These are phyloP conservation scores for Rhodosporidiobolus odoratus DNA, from an alignment of 768 basidiomycete species.

Conservation along the genomic window DNA sequence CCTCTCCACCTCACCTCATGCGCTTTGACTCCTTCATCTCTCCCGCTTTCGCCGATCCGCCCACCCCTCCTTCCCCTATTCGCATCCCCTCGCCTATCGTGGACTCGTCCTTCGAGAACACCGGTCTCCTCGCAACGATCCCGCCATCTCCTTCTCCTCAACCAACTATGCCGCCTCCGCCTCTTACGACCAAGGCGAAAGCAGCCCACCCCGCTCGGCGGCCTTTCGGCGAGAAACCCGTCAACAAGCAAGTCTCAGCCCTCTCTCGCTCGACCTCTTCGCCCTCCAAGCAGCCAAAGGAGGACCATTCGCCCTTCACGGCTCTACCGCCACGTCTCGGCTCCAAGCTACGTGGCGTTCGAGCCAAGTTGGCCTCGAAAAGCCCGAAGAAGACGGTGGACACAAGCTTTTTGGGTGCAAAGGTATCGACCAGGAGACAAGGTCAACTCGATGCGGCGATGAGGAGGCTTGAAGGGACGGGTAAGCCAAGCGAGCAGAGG, in stretches of 20 bases:
- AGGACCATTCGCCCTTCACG: constrained; percentile 28
- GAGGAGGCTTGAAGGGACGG: constrained; percentile 29
- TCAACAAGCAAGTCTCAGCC: constrained; percentile 4
- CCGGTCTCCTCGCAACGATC: background rate
- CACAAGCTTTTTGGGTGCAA: constrained; percentile 12
- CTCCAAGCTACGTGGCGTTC: constrained; percentile 4
- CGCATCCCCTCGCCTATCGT: constrained; percentile 1
- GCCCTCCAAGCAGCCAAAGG: background rate
- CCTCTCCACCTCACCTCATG: background rate
- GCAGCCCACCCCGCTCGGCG: too few relatives aligned
- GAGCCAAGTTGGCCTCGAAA: background rate
- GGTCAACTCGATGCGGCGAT: constrained; percentile 24
- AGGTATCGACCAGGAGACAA: constrained; percentile 15
- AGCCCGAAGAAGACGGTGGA: constrained; percentile 26
- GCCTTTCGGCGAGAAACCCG: constrained; percentile 13
- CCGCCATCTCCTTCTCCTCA: background rate
- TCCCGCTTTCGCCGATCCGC: constrained; percentile 17
- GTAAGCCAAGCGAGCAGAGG: constrained; percentile 17
- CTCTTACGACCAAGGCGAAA: too few relatives aligned
- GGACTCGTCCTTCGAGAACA: background rate
- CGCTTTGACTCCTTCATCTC: constrained; percentile 13
- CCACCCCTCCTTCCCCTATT: constrained; percentile 18
- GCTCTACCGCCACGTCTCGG: constrained; percentile 30
- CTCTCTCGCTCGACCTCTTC: constrained; percentile 12
- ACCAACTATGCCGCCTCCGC: background rate